These are phyloP conservation scores for Dothidotthia symphoricarpi DNA, from an alignment of 2,329 filamentous ascomycete species.

Conservation along the genomic window DNA sequence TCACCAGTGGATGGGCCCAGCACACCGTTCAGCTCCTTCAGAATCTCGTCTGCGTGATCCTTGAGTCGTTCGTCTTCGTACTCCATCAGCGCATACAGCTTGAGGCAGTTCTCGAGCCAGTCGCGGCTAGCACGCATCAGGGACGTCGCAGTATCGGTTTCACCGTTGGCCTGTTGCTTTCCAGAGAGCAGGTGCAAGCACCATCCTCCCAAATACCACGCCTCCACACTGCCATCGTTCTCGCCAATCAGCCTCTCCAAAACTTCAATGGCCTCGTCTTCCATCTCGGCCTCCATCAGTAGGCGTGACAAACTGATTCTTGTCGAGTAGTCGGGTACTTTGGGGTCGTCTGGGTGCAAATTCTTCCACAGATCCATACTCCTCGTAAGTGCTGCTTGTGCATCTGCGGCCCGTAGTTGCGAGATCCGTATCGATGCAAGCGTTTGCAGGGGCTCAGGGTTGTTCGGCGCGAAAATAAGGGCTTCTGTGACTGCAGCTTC, in stretches of 20 bases:
- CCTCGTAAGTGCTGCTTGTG: conserved; percentile 70
- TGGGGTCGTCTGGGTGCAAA: conserved; percentile 67
- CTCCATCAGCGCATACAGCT: conserved; percentile 72
- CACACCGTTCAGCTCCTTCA: conserved; percentile 49
- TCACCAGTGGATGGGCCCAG: conserved; percentile 46
- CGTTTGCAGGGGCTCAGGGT: conserved; percentile 90
- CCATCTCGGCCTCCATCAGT: conserved; percentile 86
- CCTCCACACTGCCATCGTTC: conserved; percentile 91
- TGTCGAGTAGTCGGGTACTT: conserved; percentile 80
- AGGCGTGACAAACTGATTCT: conserved; percentile 80
- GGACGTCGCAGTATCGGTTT: conserved; percentile 54
- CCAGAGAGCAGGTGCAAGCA: conserved; percentile 77
- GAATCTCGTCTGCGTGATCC: conserved; percentile 71
- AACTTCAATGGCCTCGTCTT: conserved; percentile 79
- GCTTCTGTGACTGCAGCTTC: conserved; percentile 89
- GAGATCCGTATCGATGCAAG: conserved; percentile 92
- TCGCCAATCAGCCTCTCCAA: conserved; percentile 80
- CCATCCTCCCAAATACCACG: conserved; percentile 97
- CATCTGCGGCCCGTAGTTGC: conserved; percentile 76
- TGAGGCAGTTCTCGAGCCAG: conserved; percentile 79
- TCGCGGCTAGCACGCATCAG: conserved; percentile 72
- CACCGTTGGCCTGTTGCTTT: conserved; percentile 58
- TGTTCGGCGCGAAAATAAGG: conserved; percentile 75
- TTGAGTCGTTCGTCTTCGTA: conserved; percentile 82
- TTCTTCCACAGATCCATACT: conserved; percentile 84